These are phyloP conservation scores for Lactifluus hygrophoroides DNA, from an alignment of 768 basidiomycete species.

Conservation along the genomic window DNA sequence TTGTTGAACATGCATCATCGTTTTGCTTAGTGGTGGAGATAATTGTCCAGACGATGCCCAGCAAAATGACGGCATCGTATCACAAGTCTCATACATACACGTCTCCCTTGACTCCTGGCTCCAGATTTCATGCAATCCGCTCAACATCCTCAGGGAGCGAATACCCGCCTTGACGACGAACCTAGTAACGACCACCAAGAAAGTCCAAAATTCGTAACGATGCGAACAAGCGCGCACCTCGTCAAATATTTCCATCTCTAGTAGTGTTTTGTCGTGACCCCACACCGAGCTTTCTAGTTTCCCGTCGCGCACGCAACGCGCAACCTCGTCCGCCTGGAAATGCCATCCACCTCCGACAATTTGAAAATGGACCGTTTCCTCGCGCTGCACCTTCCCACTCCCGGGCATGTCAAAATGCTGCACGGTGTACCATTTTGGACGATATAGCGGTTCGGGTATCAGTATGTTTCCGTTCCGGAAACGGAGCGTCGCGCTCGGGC, in stretches of 20 bases:
- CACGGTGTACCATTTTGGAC: constrained; percentile 57
- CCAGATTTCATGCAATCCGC: constrained; percentile 29
- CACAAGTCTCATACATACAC: background rate
- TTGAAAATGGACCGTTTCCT: constrained; percentile 47
- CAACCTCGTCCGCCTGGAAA: constrained; percentile 86
- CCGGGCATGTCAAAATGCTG: constrained; percentile 46
- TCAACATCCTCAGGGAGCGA: constrained; percentile 56
- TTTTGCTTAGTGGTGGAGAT: background rate
- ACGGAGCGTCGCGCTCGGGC: constrained; percentile 56
- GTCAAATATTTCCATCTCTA: constrained; percentile 83
- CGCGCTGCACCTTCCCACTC: constrained; percentile 35
- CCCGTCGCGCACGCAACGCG: constrained; percentile 63
- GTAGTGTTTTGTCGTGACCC: constrained; percentile 69
- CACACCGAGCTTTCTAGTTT: constrained; percentile 67
- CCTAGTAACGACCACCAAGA: constrained; percentile 29
- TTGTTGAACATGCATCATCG: constrained; percentile 6
- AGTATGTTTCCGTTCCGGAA: constrained; percentile 66
- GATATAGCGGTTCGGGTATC: constrained; percentile 57
- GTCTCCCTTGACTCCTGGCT: background rate
- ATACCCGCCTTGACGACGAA: constrained; percentile 61
- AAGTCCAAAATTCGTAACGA: background rate
- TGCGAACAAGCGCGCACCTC: constrained; percentile 39
- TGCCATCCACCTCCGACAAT: constrained; percentile 47
- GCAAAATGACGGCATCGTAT: background rate
- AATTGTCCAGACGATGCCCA: background rate